phyloP scores from a whole-genome alignment of 2,329 filamentous ascomycete genomes.

The Aspergillus awamori region DNA sequence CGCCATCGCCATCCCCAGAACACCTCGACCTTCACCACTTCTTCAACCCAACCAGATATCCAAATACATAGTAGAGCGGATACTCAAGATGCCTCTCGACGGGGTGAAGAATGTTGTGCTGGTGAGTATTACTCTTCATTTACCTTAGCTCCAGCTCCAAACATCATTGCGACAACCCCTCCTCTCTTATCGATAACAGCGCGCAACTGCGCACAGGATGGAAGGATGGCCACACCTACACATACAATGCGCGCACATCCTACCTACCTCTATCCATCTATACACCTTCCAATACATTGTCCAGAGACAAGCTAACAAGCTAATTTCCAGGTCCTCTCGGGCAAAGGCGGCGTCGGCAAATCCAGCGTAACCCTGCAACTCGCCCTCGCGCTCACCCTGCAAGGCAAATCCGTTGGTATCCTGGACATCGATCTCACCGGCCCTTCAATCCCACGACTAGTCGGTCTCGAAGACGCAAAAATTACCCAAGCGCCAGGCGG shows the following conservation, averaged over 20 bases:
- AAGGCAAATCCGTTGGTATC: conserved; percentile 87
- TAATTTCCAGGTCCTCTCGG: conserved; percentile 70
- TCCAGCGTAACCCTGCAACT: conserved; percentile 97
- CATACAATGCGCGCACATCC: not conserved
- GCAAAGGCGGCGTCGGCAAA: conserved; percentile 97
- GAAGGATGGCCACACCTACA: not conserved
- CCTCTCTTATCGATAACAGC: conserved; percentile 46
- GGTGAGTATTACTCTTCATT: conserved; percentile 30
- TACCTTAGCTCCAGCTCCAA: not conserved
- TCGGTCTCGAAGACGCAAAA: conserved; percentile 84
- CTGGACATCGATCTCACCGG: conserved; percentile 96
- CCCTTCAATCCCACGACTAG: conserved; percentile 92
- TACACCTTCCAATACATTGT: not conserved
- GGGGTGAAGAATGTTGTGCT: conserved; percentile 49
- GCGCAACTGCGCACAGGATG: not conserved
- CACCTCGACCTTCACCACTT: conserved; percentile 9
- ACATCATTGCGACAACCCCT: conserved; percentile 8
- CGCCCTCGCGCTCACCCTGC: conserved; percentile 81
- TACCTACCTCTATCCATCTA: not conserved
- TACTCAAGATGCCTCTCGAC: conserved; percentile 43
- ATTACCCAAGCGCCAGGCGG: conserved; percentile 89
- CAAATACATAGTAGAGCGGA: not conserved
- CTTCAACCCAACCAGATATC: conserved; percentile 3
- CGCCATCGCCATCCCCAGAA: conserved; percentile 1
- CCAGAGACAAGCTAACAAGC: conserved; percentile 12